Evolutionary conservation across 73 alveolate genomes (phyloP).

Genomic region (Chromera velia): DNA sequence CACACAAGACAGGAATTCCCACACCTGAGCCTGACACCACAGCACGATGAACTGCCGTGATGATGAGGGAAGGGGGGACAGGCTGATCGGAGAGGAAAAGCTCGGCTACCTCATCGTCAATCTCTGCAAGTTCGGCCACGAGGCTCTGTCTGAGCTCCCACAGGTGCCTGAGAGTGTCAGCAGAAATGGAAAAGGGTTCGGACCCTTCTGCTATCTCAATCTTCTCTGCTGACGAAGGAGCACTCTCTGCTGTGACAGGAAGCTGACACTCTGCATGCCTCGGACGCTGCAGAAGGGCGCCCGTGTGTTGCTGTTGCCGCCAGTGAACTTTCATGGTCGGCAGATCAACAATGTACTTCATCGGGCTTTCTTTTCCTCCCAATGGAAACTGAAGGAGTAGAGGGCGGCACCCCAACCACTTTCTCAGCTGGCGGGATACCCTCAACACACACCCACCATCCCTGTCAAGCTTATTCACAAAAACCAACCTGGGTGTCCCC

Average conservation of each 20-base stretch:
- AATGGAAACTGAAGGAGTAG: slow-evolving; percentile 35
- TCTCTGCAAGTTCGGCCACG: slow-evolving; percentile 44
- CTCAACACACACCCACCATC: slow-evolving; percentile 59
- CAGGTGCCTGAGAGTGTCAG: neutral
- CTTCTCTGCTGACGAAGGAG: slow-evolving; percentile 15
- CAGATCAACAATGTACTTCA: slow-evolving; percentile 14
- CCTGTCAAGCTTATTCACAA: slow-evolving; percentile 77
- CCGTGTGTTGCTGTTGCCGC: too few relatives aligned
- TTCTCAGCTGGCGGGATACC: slow-evolving; percentile 36
- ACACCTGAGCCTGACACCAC: slow-evolving; percentile 25
- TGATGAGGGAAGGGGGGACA: neutral
- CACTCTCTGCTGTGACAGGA: slow-evolving; percentile 17
- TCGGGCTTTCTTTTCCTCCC: neutral
- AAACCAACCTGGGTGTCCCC: slow-evolving; percentile 82
- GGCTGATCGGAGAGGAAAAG: slow-evolving; percentile 29
- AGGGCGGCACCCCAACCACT: slow-evolving; percentile 48
- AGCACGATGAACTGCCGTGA: slow-evolving; percentile 34
- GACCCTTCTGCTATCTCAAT: neutral
- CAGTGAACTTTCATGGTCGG: neutral
- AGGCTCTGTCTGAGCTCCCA: slow-evolving; percentile 21
- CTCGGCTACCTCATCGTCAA: slow-evolving; percentile 60
- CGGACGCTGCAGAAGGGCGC: too few relatives aligned
- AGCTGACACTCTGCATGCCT: neutral
- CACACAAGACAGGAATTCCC: slow-evolving; percentile 65
- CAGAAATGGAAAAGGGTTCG: neutral